Percentiles rank a stretch among this genome's conserved stretches.
Evolutionary conservation across 2,329 filamentous ascomycete species (phyloP).

Genomic region (Mariannaea sp.): DNA sequence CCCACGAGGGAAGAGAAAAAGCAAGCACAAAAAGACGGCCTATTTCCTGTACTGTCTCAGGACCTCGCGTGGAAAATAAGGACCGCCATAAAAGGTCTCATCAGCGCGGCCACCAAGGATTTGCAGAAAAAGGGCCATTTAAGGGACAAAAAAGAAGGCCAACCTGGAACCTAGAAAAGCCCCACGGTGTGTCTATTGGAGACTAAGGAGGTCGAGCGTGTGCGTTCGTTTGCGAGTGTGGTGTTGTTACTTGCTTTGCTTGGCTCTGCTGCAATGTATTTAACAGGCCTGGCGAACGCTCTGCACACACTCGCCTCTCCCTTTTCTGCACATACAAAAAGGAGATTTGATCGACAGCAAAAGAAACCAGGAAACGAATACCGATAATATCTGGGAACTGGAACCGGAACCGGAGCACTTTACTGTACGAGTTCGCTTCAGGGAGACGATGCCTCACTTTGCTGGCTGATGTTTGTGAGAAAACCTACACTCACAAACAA

Average conservation of each 20-base stretch:
- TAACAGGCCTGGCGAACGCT: not conserved
- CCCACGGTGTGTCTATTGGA: constrained; percentile 24
- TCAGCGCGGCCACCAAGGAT: constrained; percentile 17
- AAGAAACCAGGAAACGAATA: not conserved
- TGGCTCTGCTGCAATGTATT: not conserved
- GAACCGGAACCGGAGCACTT: constrained; percentile 8
- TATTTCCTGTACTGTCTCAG: constrained; percentile 34
- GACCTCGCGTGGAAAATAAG: constrained; percentile 28
- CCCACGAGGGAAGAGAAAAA: constrained; percentile 34
- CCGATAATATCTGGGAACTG: constrained; percentile 15
- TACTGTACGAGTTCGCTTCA: constrained; percentile 22
- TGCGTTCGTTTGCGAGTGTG: constrained; percentile 19
- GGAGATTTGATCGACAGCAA: constrained; percentile 15
- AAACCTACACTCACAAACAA: constrained; percentile 25
- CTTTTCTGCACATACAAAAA: not conserved
- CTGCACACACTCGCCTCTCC: not conserved
- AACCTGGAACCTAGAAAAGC: constrained; percentile 23
- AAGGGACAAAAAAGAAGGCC: constrained; percentile 19
- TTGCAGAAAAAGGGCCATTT: constrained; percentile 25
- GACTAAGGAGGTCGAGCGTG: constrained; percentile 25
- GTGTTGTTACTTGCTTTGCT: constrained; percentile 11
- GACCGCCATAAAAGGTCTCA: constrained; percentile 15
- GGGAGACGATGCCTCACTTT: constrained; percentile 35
- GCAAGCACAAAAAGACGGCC: constrained; percentile 26
- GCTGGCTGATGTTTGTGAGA: constrained; percentile 32